phyloP scores from a whole-genome alignment of 2,329 filamentous ascomycete species.

The Aspergillus uvarum region DNA sequence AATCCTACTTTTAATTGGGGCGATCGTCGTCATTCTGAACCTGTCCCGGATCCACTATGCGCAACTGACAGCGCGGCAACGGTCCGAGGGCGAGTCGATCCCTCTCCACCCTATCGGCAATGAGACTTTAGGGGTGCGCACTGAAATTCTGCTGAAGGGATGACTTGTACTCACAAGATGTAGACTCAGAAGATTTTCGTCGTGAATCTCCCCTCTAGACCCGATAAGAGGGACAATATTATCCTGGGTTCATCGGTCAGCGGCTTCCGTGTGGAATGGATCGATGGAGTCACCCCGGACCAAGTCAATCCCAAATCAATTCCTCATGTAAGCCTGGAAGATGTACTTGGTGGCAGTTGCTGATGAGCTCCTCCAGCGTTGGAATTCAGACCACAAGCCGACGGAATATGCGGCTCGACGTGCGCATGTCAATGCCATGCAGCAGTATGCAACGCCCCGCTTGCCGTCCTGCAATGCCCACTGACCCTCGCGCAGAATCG shows the following conservation, averaged over 20 bases:
- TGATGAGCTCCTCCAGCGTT: conserved; percentile 14
- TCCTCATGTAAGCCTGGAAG: conserved; percentile 18
- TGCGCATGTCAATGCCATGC: conserved; percentile 22
- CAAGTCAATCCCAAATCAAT: conserved; percentile 17
- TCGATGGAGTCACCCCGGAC: conserved; percentile 20
- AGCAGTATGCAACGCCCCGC: conserved; percentile 10
- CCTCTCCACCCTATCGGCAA: conserved; percentile 4
- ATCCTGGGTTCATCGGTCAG: conserved; percentile 21
- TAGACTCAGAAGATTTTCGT: conserved; percentile 23
- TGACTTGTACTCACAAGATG: neutral
- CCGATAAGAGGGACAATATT: conserved; percentile 25
- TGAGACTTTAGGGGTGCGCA: conserved; percentile 11
- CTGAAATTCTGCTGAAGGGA: neutral
- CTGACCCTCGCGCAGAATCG: conserved; percentile 7
- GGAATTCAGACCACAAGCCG: conserved; percentile 19
- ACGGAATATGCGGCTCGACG: conserved; percentile 23
- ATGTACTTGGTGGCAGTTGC: too few species aligned
- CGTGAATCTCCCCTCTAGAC: conserved; percentile 21
- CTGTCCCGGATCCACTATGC: conserved; percentile 3
- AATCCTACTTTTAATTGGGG: neutral
- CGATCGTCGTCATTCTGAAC: conserved; percentile 2
- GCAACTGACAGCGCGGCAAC: neutral
- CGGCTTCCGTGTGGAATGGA: conserved; percentile 19
- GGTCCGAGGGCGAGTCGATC: neutral
- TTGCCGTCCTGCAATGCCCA: neutral